Conservation (phyloP, 1,284 basidiomycete genomes). For the Cerrena zonata region DNA sequence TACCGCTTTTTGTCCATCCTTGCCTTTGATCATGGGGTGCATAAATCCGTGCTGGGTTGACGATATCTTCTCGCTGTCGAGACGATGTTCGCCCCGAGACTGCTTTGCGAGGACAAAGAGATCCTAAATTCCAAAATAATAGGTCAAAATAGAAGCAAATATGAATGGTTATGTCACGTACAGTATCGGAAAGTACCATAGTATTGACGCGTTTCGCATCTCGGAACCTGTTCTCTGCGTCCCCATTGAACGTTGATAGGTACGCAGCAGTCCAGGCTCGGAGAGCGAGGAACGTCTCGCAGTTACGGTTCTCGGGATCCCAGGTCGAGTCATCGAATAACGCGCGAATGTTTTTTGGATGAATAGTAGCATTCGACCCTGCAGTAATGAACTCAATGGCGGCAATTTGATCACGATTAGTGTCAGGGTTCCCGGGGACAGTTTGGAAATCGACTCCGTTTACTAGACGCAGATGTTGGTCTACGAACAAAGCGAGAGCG, state of each 20-base stretch:
- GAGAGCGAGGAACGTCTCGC: constrained; percentile 13
- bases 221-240: constrained; percentile 22
- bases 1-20: not conserved
- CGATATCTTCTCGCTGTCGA: constrained; percentile 41
- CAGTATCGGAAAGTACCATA: constrained; percentile 12
- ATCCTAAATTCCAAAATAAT: constrained; percentile 13
- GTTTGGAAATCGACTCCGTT: constrained; percentile 53
- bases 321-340: constrained; percentile 30
- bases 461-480: constrained; percentile 34
- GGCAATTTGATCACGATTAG: constrained; percentile 33
- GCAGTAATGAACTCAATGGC: constrained; percentile 42
- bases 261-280: constrained; percentile 25
- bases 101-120: constrained; percentile 42
- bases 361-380: constrained; percentile 25
- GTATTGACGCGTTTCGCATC: constrained; percentile 21
- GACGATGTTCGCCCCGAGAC: constrained; percentile 41
- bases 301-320: constrained; percentile 13
- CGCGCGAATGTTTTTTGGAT: constrained; percentile 35
- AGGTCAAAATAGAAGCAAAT: not conserved
- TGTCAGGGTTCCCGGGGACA: constrained; percentile 10
- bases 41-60: constrained; percentile 35
- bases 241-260: constrained; percentile 14
- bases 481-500: constrained; percentile 35
- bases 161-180: constrained; percentile 10
- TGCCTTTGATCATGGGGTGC: constrained; percentile 19